Evolutionary conservation across 1,139 yeast species (phyloP), one percentile per base, ranked within the genome.

Genomic region (Scheffersomyces lignicola): DNA sequence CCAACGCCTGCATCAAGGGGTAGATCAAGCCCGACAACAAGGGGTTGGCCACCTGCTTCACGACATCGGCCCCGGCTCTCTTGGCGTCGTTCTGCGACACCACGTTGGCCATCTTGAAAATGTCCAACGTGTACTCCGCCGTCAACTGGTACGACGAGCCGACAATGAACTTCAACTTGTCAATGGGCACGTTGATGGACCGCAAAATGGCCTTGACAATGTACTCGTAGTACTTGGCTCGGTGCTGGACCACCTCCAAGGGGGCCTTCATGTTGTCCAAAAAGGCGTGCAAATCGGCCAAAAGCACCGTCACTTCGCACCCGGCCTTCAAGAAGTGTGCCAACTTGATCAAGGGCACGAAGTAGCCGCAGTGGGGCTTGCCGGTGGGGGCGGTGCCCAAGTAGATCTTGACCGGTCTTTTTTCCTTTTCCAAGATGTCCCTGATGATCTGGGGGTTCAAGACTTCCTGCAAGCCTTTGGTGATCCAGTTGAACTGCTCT

Each of bases 31-130:
- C 98, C 22, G 95, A 83, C 44, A 94, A 76, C 47, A 90, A 76
- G 23, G 98, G 98, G 62, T 89, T 89, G 30, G 88, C 81, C 35
- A 90, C 97, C 68, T 94, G 98, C 62, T 94, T 94, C 44, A 94
- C 99, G 39, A 94, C 99, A 63, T 94, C 99, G 10, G 99, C 98
- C 58, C 99, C 99, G 1, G 99, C 99, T 62, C 98, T 82, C 69
- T 88, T 88, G 47, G 97, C 97, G 56, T 90, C 97, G 58, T 92
- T 90, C 65, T 87, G 96, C 16, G 95, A 81, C 18, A 87, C 96
- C 30, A 70, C 62, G 58, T 92, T 90, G 31, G 94, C 76, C 56
- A 92, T 62, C 58, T 80, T 80, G 76, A 89, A 94, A 34, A 92
- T 65, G 54, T 94, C 99, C 80, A 94, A 58, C 13, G 95, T 84